Base-by-base conservation (phyloP, 2,329 filamentous ascomycete species). In the Nemania serpens region DNA sequence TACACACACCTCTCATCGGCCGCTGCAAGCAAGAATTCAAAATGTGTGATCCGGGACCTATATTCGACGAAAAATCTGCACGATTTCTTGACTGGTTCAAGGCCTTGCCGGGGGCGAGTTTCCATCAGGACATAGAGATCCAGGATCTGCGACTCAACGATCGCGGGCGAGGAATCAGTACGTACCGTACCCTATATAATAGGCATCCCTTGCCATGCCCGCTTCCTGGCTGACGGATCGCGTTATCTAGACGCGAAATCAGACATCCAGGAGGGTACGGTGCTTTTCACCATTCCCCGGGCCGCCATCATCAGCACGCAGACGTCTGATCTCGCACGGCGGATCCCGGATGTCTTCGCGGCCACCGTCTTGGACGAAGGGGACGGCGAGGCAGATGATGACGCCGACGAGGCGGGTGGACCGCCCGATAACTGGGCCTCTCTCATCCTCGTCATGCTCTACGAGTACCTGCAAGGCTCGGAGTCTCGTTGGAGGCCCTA, bases 241-340 rank as follows among this genome's bases (percentile, higher is more conserved):
- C 6, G 42, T 25, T 7, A 29, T 29, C 25, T 65, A 94, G 91
- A 96, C 69, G 90, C 92, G 25, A 82, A 78, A 20, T 74, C 82
- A 59, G 85, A 91, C 64, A 91, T 97, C 55, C 77, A 81, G 17
- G 83, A 90, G 68, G 90, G 93, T 62, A 91, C 91, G 58, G 84
- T 89, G 49, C 83, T 96, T 45, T 96, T 96, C 79, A 88, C 86
- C 48, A 90, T 96, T 63, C 91, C 92, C 2, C 86, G 90, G 63
- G 77, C 80, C 48, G 79, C 84, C 51, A 88, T 96, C 64, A 85
- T 97, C 71, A 90, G 85, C 67, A 80, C 85, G 20, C 83, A 89
- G 71, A 96, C 90, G 42, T 95, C 91, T 1, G 81, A 83, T 49
- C 80, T 96, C 33, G 82, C 83, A 22, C 77, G 75, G 68, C 81